phyloP scores from a whole-genome alignment of 2,329 filamentous ascomycete species.

The Hawksworthiomyces lignivorus region DNA sequence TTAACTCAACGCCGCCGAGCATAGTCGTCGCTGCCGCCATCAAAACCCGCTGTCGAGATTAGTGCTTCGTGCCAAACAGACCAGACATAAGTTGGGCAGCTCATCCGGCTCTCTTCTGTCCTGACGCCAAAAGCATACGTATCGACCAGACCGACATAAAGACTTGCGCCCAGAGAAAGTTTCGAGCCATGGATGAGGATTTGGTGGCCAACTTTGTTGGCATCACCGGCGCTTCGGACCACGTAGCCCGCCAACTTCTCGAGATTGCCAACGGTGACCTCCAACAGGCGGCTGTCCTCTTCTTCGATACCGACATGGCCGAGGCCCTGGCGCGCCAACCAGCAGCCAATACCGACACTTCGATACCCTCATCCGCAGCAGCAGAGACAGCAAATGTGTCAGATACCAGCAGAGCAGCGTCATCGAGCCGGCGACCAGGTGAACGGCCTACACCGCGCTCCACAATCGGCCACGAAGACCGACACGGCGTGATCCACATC shows the following conservation, averaged over 20 bases:
- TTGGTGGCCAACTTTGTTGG: slow-evolving; percentile 65
- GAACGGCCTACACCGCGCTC: neutral
- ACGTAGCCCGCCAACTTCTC: slow-evolving; percentile 75
- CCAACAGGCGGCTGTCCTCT: slow-evolving; percentile 80
- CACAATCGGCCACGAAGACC: slow-evolving; percentile 38
- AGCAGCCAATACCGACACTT: slow-evolving; percentile 25
- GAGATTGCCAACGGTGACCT: slow-evolving; percentile 77
- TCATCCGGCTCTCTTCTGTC: no score
- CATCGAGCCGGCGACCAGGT: slow-evolving; percentile 5
- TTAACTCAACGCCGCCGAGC: no score
- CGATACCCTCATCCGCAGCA: slow-evolving; percentile 24
- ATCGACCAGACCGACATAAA: no score
- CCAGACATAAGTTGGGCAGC: no score
- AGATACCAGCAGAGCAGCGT: slow-evolving; percentile 2
- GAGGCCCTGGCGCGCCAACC: slow-evolving; percentile 32
- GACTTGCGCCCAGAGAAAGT: no score
- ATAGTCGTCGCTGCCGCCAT: no score
- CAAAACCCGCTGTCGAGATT: no score
- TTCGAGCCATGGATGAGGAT: slow-evolving; percentile 66
- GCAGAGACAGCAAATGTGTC: neutral
- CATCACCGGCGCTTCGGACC: slow-evolving; percentile 68
- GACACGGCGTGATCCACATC: slow-evolving; percentile 60
- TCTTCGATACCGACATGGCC: slow-evolving; percentile 75
- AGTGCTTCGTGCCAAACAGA: no score
- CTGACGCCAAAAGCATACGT: no score